Percentiles rank a stretch among this genome's conserved stretches.
Conservation (phyloP, 257 asterid species). For the Oldenlandia corymbosa region DNA sequence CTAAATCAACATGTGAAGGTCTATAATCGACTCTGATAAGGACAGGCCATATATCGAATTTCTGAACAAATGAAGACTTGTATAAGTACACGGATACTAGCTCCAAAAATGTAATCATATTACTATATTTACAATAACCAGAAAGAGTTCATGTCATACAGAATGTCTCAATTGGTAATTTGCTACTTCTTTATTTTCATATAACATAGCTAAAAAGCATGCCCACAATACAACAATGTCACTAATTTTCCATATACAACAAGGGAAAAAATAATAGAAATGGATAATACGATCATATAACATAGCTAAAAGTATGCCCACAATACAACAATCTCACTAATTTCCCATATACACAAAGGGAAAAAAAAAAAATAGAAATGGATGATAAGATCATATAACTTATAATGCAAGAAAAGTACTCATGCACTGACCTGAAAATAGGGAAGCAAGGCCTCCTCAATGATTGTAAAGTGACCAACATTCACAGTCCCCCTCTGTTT, state of each 20-base stretch:
- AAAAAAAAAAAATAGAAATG: neutral
- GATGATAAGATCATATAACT: neutral
- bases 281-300: too few species aligned
- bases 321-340: neutral
- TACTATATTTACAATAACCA: neutral
- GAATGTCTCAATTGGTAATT: too few species aligned
- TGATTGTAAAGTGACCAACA: slow-evolving; percentile 36
- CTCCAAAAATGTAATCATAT: slow-evolving; percentile 1
- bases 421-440: slow-evolving; percentile 72
- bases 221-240: too few species aligned
- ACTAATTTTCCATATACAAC: too few species aligned
- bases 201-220: too few species aligned
- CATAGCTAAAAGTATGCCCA: neutral
- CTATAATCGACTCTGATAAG: slow-evolving; percentile 85
- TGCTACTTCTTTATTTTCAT: neutral
- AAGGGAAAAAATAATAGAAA: too few species aligned
- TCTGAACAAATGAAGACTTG: slow-evolving; percentile 47
- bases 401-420: neutral
- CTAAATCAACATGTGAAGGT: slow-evolving; percentile 85
- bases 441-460: slow-evolving; percentile 84
- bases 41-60: slow-evolving; percentile 81
- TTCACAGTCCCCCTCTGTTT: slow-evolving; percentile 33
- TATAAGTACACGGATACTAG: slow-evolving; percentile 8
- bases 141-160: too few species aligned
- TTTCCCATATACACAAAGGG: neutral